Base-by-base conservation (phyloP, 805 yeast genomes). In the Komagataella phaffii region DNA sequence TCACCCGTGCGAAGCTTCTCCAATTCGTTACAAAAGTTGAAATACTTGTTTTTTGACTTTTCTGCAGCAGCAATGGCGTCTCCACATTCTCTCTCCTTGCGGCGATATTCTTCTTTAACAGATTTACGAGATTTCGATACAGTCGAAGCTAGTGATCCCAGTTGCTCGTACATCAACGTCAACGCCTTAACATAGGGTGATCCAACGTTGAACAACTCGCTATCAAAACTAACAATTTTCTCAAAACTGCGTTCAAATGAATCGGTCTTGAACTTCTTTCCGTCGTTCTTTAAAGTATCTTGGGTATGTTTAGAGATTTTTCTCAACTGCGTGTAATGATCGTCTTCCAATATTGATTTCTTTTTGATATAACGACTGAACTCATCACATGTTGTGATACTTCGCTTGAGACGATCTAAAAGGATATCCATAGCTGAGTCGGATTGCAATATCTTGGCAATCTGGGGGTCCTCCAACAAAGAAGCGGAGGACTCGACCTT, bases 41-140 rank as follows among this genome's bases (percentile, higher is more conserved):
- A 79, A 64, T 93, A 91, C 63, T 80, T 81, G 43, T 70, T 58
- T 64, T 85, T 87, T 14, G 97, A 95, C 76, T 91, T 91, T 57
- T 88, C 96, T 1, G 96, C 96, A 46, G 79, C 77, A 52, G 73
- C 71, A 49, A 89, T 90, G 6, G 96, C 81, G 53, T 93, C 98
- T 10, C 73, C 61, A 43, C 89, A 90, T 53, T 85, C 95, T 61
- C 85, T 88, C 62, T 93, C 99, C 58, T 83, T 78, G 49, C 86
- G 74, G 59, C 79, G 75, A 46, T 89, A 88, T 53, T 85, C 86
- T 49, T 93, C 98, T 64, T 93, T 93, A 51, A 81, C 69, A 40
- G 74, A 58, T 64, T 90, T 93, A 57, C 99, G 76, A 55, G 81
- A 71, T 54, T 85, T 78, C 8, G 86, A 74, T 56, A 89, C 80